Evolutionary conservation across 108 stramenopile species (phyloP).

Genomic region (Pseudonitzschia delicatissima): DNA sequence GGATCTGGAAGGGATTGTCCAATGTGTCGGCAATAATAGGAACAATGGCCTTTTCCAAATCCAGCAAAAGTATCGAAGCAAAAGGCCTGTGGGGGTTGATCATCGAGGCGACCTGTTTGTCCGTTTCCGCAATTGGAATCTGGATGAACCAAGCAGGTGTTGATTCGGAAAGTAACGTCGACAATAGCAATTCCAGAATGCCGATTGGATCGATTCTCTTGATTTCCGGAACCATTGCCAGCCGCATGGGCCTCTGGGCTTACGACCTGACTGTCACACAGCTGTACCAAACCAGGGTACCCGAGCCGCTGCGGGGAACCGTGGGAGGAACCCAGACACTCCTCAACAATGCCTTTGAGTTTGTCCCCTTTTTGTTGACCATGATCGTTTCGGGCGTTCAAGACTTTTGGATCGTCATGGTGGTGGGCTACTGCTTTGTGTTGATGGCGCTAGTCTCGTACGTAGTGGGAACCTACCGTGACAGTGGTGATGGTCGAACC

Average conservation of each 20-base stretch:
- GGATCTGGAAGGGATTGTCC: background rate
- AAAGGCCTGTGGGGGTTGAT: too few relatives aligned
- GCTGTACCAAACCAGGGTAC: background rate
- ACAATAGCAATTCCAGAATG: too few relatives aligned
- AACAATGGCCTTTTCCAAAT: too few relatives aligned
- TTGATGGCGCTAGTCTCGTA: background rate
- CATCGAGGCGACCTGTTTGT: too few relatives aligned
- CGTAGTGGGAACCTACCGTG: too few relatives aligned
- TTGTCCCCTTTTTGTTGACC: background rate
- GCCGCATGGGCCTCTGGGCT: background rate
- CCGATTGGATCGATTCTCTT: too few relatives aligned
- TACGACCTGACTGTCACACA: background rate
- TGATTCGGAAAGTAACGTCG: too few relatives aligned
- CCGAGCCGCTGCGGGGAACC: background rate
- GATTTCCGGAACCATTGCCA: background rate
- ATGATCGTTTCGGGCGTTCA: background rate
- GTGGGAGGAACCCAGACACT: background rate
- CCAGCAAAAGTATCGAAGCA: too few relatives aligned
- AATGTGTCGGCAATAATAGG: too few relatives aligned
- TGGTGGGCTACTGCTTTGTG: background rate
- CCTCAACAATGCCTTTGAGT: background rate
- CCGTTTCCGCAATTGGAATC: too few relatives aligned
- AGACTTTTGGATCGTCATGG: background rate
- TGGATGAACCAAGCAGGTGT: too few relatives aligned
- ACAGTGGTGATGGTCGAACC: too few relatives aligned